Conservation (phyloP, 257 asterid species). For the Salvia hispanica region DNA sequence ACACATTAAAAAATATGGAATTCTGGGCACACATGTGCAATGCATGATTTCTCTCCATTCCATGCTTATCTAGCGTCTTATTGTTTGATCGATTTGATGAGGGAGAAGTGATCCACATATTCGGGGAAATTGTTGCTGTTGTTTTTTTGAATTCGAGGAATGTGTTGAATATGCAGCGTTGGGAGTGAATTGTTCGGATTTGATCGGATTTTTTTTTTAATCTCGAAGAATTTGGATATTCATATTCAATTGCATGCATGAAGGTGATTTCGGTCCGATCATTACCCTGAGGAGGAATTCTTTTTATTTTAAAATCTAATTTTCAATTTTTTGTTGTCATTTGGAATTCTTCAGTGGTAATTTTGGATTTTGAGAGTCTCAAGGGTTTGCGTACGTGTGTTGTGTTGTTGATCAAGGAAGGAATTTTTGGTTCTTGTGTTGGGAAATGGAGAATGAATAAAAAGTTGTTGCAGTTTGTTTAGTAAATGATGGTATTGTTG, state of each 20-base stretch:
- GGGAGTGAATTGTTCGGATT: slow-evolving; percentile 27
- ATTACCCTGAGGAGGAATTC: slow-evolving; percentile 7
- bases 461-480: slow-evolving; percentile 26
- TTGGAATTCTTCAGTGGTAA: slow-evolving; percentile 25
- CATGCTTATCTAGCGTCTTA: slow-evolving; percentile 6
- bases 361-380: slow-evolving; percentile 10
- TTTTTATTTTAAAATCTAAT: neutral
- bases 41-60: slow-evolving; percentile 15
- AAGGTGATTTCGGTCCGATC: slow-evolving; percentile 31
- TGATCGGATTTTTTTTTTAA: slow-evolving; percentile 22
- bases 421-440: neutral
- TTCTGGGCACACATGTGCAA: neutral
- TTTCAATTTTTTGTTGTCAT: neutral
- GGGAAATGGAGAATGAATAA: slow-evolving; percentile 18
- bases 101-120: slow-evolving; percentile 28
- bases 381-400: slow-evolving; percentile 23
- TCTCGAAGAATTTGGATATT: slow-evolving; percentile 21
- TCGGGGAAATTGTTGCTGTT: slow-evolving; percentile 25
- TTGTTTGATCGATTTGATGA: slow-evolving; percentile 21
- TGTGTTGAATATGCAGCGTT: slow-evolving; percentile 21
- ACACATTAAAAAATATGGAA: neutral
- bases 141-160: slow-evolving; percentile 18
- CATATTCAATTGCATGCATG: slow-evolving; percentile 22
- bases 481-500: slow-evolving; percentile 1
- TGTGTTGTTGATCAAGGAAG: slow-evolving; percentile 26